Percentiles rank a stretch among this genome's conserved stretches.
Conservation (phyloP, 2,329 filamentous ascomycete genomes). For the Zalaria obscura region DNA sequence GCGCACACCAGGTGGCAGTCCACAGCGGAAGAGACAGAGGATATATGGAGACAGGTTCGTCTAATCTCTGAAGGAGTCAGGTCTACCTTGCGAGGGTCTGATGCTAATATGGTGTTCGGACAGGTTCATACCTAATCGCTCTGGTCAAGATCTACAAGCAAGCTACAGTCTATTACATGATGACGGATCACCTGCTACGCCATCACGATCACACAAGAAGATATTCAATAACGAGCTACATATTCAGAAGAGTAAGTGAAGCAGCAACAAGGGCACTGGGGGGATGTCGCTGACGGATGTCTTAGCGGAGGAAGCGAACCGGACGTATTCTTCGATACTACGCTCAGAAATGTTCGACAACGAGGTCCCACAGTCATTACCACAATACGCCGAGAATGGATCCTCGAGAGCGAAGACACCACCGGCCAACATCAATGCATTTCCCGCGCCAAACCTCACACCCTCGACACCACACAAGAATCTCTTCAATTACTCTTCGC, state of each 20-base stretch:
- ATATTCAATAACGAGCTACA: constrained; percentile 81
- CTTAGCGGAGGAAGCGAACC: constrained; percentile 80
- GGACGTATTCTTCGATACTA: constrained; percentile 76
- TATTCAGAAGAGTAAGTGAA: constrained; percentile 70
- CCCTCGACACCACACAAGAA: constrained; percentile 97
- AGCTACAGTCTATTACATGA: constrained; percentile 88
- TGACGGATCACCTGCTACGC: constrained; percentile 82
- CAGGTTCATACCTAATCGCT: constrained; percentile 90
- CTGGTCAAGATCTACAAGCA: constrained; percentile 83
- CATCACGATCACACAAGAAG: constrained; percentile 71
- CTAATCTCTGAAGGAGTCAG: constrained; percentile 1
- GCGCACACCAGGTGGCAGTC: constrained; percentile 49
- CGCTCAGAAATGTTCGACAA: constrained; percentile 86
- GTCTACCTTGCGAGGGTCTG: background rate
- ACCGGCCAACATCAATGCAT: constrained; percentile 50
- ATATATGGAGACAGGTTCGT: constrained; percentile 42
- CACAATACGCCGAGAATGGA: constrained; percentile 45
- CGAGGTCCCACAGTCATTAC: constrained; percentile 68
- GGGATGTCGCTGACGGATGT: background rate
- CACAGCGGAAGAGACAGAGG: constrained; percentile 53
- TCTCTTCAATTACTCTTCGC: constrained; percentile 72
- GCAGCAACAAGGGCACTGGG: too few species aligned
- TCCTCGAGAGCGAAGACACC: constrained; percentile 53
- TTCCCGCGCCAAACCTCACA: constrained; percentile 62
- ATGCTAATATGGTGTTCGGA: constrained; percentile 2